Evolutionary conservation across 2,329 filamentous ascomycete species (phyloP).

Genomic region (Trichoderma koningii): DNA sequence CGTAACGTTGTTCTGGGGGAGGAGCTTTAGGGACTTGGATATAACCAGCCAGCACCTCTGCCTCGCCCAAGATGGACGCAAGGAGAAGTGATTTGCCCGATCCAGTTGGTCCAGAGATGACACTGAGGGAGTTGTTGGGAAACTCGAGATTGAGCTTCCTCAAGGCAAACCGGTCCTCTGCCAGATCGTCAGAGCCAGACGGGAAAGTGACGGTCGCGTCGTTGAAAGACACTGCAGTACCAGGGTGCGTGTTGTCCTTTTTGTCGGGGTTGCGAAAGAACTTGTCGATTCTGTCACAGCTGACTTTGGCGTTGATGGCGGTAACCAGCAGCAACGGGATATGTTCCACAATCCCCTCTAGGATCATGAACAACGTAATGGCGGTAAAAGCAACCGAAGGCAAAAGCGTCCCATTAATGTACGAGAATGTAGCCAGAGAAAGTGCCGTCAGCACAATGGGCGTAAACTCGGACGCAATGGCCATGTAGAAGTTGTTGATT

Average conservation of each 20-base stretch:
- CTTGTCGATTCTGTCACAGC: conserved; percentile 19
- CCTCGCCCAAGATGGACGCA: conserved; percentile 24
- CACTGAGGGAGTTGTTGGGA: conserved; percentile 19
- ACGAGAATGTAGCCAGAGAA: conserved; percentile 19
- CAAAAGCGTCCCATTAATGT: conserved; percentile 21
- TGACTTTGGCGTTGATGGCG: conserved; percentile 22
- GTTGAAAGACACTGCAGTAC: conserved; percentile 2
- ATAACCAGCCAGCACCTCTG: conserved; percentile 14
- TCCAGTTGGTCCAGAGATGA: conserved; percentile 27
- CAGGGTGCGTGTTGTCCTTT: conserved; percentile 3
- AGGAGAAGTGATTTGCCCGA: conserved; percentile 27
- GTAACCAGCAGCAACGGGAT: conserved; percentile 17
- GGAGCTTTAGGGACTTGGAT: conserved; percentile 18
- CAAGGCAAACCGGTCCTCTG: conserved; percentile 20
- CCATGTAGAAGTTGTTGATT: conserved; percentile 21
- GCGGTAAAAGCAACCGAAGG: conserved; percentile 27
- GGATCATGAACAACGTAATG: conserved; percentile 23
- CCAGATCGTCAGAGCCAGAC: not conserved
- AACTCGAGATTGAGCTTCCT: conserved; percentile 19
- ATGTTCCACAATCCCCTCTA: conserved; percentile 10
- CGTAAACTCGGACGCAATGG: conserved; percentile 20
- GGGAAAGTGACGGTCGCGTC: conserved; percentile 7
- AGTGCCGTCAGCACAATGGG: conserved; percentile 12
- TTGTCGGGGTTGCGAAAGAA: conserved; percentile 20
- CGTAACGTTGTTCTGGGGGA: not conserved